A percentile compares a stretch with the other conserved stretches of the same genome.
Evolutionary conservation across 495 filamentous ascomycete genomes (phyloP).

Genomic region (Thermothielavioides terrestris): DNA sequence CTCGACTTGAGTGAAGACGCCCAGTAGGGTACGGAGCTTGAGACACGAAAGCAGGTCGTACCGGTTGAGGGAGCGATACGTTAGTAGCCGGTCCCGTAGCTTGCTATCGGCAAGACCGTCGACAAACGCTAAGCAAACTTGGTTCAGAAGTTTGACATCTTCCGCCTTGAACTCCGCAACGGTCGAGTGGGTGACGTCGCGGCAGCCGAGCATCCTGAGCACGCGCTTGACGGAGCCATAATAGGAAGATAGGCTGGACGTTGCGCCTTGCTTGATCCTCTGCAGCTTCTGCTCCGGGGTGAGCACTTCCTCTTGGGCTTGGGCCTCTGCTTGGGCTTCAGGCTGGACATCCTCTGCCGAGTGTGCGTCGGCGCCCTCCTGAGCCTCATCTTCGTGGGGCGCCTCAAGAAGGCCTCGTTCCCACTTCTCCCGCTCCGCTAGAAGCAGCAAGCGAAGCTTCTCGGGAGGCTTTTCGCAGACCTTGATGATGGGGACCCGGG

Average conservation of each 20-base stretch:
- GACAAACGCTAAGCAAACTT: slow-evolving; percentile 41
- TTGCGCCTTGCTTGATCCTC: slow-evolving; percentile 28
- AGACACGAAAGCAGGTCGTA: slow-evolving; percentile 14
- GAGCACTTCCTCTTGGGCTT: not conserved
- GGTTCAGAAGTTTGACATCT: slow-evolving; percentile 37
- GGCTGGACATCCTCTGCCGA: slow-evolving; percentile 9
- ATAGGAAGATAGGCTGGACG: slow-evolving; percentile 32
- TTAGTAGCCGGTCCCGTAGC: slow-evolving; percentile 31
- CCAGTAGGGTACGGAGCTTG: slow-evolving; percentile 36
- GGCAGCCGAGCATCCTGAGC: slow-evolving; percentile 37
- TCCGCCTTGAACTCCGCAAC: slow-evolving; percentile 24
- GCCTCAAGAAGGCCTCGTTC: slow-evolving; percentile 38
- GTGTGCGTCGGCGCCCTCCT: slow-evolving; percentile 23
- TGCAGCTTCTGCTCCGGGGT: slow-evolving; percentile 23
- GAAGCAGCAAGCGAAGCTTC: slow-evolving; percentile 42
- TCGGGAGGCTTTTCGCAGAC: slow-evolving; percentile 59
- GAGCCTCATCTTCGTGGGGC: slow-evolving; percentile 35
- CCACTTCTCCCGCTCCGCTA: slow-evolving; percentile 53
- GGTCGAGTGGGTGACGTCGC: slow-evolving; percentile 38
- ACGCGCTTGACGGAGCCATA: slow-evolving; percentile 36
- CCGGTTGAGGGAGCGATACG: slow-evolving; percentile 30
- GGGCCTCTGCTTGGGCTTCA: not conserved
- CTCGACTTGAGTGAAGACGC: slow-evolving; percentile 41
- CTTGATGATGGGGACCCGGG: slow-evolving; percentile 75
- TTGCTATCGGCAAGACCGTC: slow-evolving; percentile 36